phyloP scores from a whole-genome alignment of 805 yeast genomes.

The Candida nanaspora region DNA sequence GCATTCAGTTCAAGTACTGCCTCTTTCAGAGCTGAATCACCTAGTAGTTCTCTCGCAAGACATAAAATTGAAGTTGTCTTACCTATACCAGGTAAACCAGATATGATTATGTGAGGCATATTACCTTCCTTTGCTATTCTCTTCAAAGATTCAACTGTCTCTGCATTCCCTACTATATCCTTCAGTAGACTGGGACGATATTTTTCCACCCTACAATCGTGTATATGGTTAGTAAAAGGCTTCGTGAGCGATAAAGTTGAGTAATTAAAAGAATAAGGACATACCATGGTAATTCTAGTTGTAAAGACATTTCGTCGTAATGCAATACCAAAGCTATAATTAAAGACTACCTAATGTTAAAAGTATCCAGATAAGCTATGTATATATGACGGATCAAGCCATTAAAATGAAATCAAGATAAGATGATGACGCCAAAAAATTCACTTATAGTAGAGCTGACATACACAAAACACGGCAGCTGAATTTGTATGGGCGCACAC shows the following conservation, averaged over 20 bases:
- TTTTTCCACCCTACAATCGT: slow-evolving; percentile 77
- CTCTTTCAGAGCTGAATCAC: slow-evolving; percentile 53
- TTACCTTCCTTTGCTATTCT: slow-evolving; percentile 89
- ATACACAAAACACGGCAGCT: no score
- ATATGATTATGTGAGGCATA: slow-evolving; percentile 92
- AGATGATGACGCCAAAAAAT: no score
- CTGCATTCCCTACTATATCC: slow-evolving; percentile 91
- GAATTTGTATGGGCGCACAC: no score
- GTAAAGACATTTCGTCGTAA: slow-evolving; percentile 11
- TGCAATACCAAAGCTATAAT: no score
- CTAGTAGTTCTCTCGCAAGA: slow-evolving; percentile 77
- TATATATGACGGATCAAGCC: no score
- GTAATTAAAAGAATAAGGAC: no score
- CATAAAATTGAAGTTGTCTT: slow-evolving; percentile 93
- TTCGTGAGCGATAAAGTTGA: no score
- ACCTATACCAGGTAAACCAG: slow-evolving; percentile 97
- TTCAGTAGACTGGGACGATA: slow-evolving; percentile 75
- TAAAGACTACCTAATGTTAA: no score
- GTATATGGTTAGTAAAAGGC: background rate
- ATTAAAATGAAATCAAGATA: no score
- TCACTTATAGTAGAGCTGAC: no score
- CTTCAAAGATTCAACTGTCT: slow-evolving; percentile 76
- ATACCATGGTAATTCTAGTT: slow-evolving; percentile 23
- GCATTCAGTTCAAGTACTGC: slow-evolving; percentile 94
- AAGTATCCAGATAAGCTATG: no score